These are phyloP conservation scores for Triticum timopheevii DNA, from an alignment of 176 grass and related monocot species.

Conservation along the genomic window DNA sequence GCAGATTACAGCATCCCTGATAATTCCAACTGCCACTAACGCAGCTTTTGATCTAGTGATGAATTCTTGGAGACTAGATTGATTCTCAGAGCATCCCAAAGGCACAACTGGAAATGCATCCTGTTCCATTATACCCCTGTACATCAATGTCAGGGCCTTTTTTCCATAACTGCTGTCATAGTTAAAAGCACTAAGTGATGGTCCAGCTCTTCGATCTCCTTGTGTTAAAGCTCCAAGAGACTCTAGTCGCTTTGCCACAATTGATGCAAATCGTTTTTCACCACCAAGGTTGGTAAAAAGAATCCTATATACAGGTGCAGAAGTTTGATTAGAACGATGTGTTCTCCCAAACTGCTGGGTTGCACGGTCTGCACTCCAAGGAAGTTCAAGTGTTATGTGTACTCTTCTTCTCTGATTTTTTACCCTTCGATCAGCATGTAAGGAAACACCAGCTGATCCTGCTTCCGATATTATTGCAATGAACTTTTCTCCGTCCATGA, in stretches of 20 bases:
- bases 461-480: conserved; percentile 96
- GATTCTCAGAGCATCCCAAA: conserved; percentile 83
- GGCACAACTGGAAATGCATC: conserved; percentile 66
- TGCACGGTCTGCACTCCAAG: conserved; percentile 98
- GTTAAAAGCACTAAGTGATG: conserved; percentile 77
- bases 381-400: conserved; percentile 98
- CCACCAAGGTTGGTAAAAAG: conserved; percentile 98
- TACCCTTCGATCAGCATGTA: conserved; percentile 84
- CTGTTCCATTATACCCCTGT: conserved; percentile 96
- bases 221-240: conserved; percentile 98
- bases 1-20: conserved; percentile 71
- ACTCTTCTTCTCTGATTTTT: conserved; percentile 95
- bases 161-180: conserved; percentile 92
- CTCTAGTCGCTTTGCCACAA: conserved; percentile 94
- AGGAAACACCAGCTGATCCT: conserved; percentile 88
- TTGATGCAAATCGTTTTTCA: conserved; percentile 95
- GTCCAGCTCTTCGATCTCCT: conserved; percentile 96
- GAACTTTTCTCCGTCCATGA: conserved; percentile 86
- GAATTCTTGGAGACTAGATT: conserved; percentile 53
- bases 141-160: conserved; percentile 76
- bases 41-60: conserved; percentile 77
- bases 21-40: conserved; percentile 85
- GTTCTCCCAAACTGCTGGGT: conserved; percentile 98
- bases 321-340: conserved; percentile 99
- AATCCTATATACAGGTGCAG: conserved; percentile 96